A percentile compares a stretch with the other conserved stretches of the same genome.
Evolutionary conservation across 148 eudicot species (phyloP).

Genomic region (Simmondsia chinensis): DNA sequence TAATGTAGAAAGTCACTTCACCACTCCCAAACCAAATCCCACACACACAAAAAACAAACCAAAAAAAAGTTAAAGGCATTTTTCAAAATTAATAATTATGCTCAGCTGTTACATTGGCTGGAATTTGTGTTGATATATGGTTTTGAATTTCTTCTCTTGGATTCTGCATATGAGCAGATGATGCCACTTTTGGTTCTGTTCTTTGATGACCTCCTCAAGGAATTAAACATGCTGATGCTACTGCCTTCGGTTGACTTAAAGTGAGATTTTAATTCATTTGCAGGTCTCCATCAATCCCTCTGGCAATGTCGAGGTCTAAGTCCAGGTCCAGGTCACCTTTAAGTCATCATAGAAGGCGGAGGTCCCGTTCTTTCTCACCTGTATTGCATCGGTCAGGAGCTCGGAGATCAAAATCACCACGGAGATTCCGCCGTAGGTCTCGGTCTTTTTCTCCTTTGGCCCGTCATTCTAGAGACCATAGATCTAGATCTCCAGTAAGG

Average conservation of each 20-base stretch:
- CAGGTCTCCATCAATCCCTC: slow-evolving; percentile 61
- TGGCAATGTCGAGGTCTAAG: slow-evolving; percentile 41
- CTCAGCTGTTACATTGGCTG: too few relatives aligned
- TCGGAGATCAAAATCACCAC: slow-evolving; percentile 24
- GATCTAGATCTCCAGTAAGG: slow-evolving; percentile 70
- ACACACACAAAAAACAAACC: too few relatives aligned
- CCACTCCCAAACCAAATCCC: too few relatives aligned
- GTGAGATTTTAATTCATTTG: background rate
- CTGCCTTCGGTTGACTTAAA: slow-evolving; percentile 2
- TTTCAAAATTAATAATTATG: too few relatives aligned
- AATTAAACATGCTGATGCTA: too few relatives aligned
- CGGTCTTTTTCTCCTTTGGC: slow-evolving; percentile 41
- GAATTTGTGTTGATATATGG: too few relatives aligned
- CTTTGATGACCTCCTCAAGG: too few relatives aligned
- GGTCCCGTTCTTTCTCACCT: slow-evolving; percentile 74
- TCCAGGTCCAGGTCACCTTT: slow-evolving; percentile 64
- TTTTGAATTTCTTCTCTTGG: too few relatives aligned
- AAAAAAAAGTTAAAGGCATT: too few relatives aligned
- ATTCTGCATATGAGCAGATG: too few relatives aligned
- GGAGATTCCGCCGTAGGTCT: slow-evolving; percentile 27
- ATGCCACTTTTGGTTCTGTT: too few relatives aligned
- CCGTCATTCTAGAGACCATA: slow-evolving; percentile 45
- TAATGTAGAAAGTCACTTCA: too few relatives aligned
- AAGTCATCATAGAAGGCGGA: slow-evolving; percentile 27
- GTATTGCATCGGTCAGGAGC: slow-evolving; percentile 11